These are phyloP conservation scores for Sclerotinia borealis DNA, from an alignment of 2,329 filamentous ascomycete species.

Conservation along the genomic window DNA sequence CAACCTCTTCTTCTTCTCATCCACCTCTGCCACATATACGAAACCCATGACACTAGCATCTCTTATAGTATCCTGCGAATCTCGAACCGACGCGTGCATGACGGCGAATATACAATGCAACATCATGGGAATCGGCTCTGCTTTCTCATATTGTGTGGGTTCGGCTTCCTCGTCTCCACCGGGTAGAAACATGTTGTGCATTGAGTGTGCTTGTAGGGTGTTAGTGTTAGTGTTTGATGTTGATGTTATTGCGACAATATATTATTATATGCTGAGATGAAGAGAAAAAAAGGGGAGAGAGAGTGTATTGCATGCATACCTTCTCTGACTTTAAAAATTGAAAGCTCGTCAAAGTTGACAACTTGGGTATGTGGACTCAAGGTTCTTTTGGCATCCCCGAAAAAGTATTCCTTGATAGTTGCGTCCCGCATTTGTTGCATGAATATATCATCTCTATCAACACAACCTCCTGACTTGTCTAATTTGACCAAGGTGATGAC, in stretches of 20 bases:
- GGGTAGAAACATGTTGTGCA: slow-evolving; percentile 31
- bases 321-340: slow-evolving; percentile 65
- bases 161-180: slow-evolving; percentile 30
- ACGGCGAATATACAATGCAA: slow-evolving; percentile 80
- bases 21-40: slow-evolving; percentile 85
- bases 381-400: slow-evolving; percentile 69
- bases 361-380: slow-evolving; percentile 84
- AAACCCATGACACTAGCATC: slow-evolving; percentile 87
- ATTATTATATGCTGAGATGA: not conserved
- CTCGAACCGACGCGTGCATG: slow-evolving; percentile 67
- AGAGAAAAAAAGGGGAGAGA: not conserved
- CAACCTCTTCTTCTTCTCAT: slow-evolving; percentile 74
- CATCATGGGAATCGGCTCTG: slow-evolving; percentile 61
- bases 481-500: slow-evolving; percentile 69
- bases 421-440: slow-evolving; percentile 69
- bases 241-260: too few species aligned
- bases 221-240: too few species aligned
- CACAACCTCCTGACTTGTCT: slow-evolving; percentile 79
- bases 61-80: slow-evolving; percentile 65
- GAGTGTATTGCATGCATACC: slow-evolving; percentile 38
- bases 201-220: slow-evolving; percentile 21
- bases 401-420: slow-evolving; percentile 89
- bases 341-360: slow-evolving; percentile 68
- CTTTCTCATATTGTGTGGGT: slow-evolving; percentile 49
- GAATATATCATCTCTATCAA: slow-evolving; percentile 66